Base-by-base conservation (phyloP, 2,329 filamentous ascomycete species). In the Ophiocordyceps sinensis region DNA sequence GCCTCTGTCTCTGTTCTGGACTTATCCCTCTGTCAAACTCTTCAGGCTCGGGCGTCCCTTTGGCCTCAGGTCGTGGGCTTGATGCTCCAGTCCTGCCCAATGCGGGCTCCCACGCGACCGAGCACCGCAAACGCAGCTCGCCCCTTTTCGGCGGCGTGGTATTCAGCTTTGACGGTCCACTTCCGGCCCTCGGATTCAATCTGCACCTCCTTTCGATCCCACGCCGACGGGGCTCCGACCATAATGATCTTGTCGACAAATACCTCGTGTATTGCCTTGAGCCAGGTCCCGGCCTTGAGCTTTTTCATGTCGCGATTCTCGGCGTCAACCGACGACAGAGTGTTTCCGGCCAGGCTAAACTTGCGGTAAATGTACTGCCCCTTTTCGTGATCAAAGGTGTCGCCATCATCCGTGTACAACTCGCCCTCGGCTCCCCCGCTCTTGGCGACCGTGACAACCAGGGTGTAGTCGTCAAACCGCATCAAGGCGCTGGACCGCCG, bases 381-480 rank as follows among this genome's bases (percentile, higher is more conserved):
- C 47, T 78, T 68, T 59, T 93, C 70, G 56, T 85, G 87, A 42
- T 94, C 86, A 50, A 88, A 98, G 1, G 82, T 84, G 61, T 96
- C 88, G 38, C 91, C 91, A 49, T 98, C 91, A 55, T 98, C 91
- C 28, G 86, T 69, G 55, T 98, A 98, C 8, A 98, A 66, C 38
- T 83, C 80, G 26, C 91, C 91, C 38, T 81, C 74, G 0, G 89
- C 86, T 5, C 54, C 43, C 17, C 63, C 68, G 38, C 49, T 45
- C 51, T 79, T 75, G 41, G 82, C 79, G 28, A 93, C 67, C 1
- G 58, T 48, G 3, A 96, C 70, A 2, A 98, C 79, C 2, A 98
- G 75, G 0, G 91, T 98, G 66, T 94, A 94, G 34, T 93, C 88
- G 58, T 98, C 91, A 61, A 79, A 94, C 53, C 77, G 82, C 91